phyloP scores from a whole-genome alignment of 2,329 filamentous ascomycete species.

The Talaromyces atroroseus region DNA sequence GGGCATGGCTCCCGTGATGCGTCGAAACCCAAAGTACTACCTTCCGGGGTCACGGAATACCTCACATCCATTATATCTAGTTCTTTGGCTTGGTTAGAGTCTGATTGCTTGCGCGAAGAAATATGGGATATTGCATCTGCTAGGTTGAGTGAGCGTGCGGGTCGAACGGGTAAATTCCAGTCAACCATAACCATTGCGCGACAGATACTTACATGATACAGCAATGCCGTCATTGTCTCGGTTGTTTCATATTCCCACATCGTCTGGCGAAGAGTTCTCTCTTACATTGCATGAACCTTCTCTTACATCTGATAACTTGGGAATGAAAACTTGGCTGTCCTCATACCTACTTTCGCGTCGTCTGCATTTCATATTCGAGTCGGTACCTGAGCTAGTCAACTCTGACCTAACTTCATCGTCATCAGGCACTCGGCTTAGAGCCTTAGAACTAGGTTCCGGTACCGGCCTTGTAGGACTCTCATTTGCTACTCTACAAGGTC shows the following conservation, averaged over 20 bases:
- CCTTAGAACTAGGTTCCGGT: constrained; percentile 79
- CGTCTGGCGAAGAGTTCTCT: constrained; percentile 47
- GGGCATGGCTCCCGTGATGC: constrained; percentile 23
- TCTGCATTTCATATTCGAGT: constrained; percentile 46
- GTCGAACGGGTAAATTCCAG: constrained; percentile 56
- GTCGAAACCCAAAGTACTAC: constrained; percentile 31
- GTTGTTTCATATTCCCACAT: constrained; percentile 52
- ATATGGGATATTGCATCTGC: constrained; percentile 72
- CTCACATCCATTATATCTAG: constrained; percentile 45
- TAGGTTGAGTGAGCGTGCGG: constrained; percentile 78
- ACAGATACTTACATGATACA: constrained; percentile 18
- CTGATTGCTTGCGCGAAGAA: constrained; percentile 37
- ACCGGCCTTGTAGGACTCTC: constrained; percentile 88
- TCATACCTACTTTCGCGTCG: constrained; percentile 78
- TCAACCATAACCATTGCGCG: not conserved
- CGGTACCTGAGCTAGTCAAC: constrained; percentile 28
- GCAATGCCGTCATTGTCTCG: constrained; percentile 61
- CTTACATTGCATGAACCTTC: constrained; percentile 79
- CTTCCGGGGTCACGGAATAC: constrained; percentile 39
- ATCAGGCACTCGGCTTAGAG: constrained; percentile 26
- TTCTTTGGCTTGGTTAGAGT: constrained; percentile 40
- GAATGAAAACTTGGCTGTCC: constrained; percentile 92
- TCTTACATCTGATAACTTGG: constrained; percentile 79
- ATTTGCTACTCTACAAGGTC: constrained; percentile 64
- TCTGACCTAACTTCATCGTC: constrained; percentile 18